Evolutionary conservation across 73 alveolate genomes (phyloP).

Genomic region (Blepharisma japonicum): DNA sequence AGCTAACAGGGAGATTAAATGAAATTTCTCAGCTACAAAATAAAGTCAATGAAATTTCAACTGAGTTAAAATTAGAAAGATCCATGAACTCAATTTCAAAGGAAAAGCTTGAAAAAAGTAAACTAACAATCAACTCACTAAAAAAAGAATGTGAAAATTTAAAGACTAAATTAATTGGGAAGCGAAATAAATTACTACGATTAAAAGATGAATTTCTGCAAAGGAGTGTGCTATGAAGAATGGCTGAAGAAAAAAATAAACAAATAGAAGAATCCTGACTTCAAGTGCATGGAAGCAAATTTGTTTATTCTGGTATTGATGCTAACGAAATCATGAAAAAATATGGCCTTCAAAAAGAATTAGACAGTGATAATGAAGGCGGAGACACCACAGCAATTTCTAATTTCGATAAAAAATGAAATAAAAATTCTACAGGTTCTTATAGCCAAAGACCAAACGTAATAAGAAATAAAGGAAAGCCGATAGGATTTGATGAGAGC

Average conservation of each 20-base stretch:
- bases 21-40: background rate
- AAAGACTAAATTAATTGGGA: background rate
- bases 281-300: background rate
- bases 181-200: background rate
- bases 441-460: too few species aligned
- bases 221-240: background rate
- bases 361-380: background rate
- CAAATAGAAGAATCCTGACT: background rate
- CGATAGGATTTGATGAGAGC: too few species aligned
- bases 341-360: background rate
- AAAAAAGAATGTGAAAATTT: background rate
- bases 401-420: background rate
- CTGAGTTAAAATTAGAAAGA: background rate
- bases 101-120: background rate
- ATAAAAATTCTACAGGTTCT: background rate
- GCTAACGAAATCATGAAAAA: background rate
- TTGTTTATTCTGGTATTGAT: background rate
- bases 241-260: background rate
- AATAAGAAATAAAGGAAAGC: too few species aligned
- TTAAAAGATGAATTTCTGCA: background rate
- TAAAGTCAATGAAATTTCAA: background rate
- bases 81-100: background rate
- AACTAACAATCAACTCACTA: background rate
- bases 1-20: background rate
- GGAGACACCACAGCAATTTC: background rate